Evolutionary conservation across 371 early-diverging fungal species (phyloP).

Genomic region (Lichtheimia ramosa): DNA sequence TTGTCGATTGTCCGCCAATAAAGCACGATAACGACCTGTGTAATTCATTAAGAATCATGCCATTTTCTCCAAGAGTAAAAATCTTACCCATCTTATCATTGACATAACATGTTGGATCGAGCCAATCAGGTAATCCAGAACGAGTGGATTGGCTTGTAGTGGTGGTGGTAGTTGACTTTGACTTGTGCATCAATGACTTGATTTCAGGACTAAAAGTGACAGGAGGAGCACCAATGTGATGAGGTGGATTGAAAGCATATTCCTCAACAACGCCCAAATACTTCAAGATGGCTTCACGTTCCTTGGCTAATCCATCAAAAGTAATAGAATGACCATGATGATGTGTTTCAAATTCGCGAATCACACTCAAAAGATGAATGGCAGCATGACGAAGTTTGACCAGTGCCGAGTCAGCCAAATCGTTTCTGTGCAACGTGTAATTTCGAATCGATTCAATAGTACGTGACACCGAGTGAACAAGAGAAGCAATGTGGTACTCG

Average conservation of each 20-base stretch:
- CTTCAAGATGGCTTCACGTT: slow-evolving; percentile 29
- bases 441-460: slow-evolving; percentile 42
- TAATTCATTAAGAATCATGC: slow-evolving; percentile 1
- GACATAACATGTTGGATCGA: slow-evolving; percentile 30
- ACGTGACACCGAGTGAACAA: slow-evolving; percentile 39
- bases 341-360: slow-evolving; percentile 38
- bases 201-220: slow-evolving; percentile 38
- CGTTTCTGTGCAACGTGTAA: slow-evolving; percentile 43
- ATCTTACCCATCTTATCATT: slow-evolving; percentile 38
- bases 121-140: slow-evolving; percentile 34
- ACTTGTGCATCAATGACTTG: slow-evolving; percentile 29
- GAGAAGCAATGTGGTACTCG: slow-evolving; percentile 31
- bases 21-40: slow-evolving; percentile 43
- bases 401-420: slow-evolving; percentile 32
- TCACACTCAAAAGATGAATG: slow-evolving; percentile 29
- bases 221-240: slow-evolving; percentile 44
- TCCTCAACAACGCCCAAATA: slow-evolving; percentile 35
- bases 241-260: slow-evolving; percentile 45
- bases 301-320: slow-evolving; percentile 30
- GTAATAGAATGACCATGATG: slow-evolving; percentile 29
- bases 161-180: neutral
- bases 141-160: neutral
- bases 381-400: slow-evolving; percentile 33
- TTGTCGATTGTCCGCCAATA: slow-evolving; percentile 35
- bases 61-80: neutral